These are phyloP conservation scores for Mortierella sp. DNA, from an alignment of 371 early-diverging fungal species.

Conservation along the genomic window DNA sequence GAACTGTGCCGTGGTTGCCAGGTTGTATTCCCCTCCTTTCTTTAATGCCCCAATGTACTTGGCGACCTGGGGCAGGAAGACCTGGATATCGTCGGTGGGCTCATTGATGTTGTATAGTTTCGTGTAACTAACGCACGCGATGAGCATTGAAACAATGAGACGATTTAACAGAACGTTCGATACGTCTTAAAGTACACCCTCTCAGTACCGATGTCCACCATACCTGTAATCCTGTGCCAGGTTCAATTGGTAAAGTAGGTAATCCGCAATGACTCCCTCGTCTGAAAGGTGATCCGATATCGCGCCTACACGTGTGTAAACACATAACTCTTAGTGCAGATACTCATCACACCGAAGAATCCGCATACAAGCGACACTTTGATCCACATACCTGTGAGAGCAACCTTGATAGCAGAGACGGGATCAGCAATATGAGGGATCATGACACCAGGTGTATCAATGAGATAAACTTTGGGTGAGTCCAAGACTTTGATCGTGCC, in stretches of 20 bases:
- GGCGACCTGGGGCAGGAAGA: constrained; percentile 71
- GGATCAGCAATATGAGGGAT: constrained; percentile 86
- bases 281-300: constrained; percentile 89
- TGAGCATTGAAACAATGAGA: too few relatives aligned
- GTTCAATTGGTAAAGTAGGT: constrained; percentile 87
- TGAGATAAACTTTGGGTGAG: constrained; percentile 87
- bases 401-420: constrained; percentile 78
- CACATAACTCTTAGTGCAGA: constrained; percentile 5
- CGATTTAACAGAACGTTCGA: too few relatives aligned
- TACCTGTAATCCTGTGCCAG: constrained; percentile 57
- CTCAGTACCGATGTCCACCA: not conserved
- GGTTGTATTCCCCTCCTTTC: constrained; percentile 76
- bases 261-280: constrained; percentile 86
- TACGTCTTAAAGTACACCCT: too few relatives aligned
- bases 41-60: constrained; percentile 80
- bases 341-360: not conserved
- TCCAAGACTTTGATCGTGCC: constrained; percentile 87
- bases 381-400: constrained; percentile 71
- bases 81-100: constrained; percentile 77
- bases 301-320: constrained; percentile 61
- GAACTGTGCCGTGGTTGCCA: constrained; percentile 73
- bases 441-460: constrained; percentile 95
- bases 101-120: constrained; percentile 57
- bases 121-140: constrained; percentile 51
- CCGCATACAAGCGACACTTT: not conserved